Evolutionary conservation across 225 moss, liverwort and hornwort genomes (phyloP).

Genomic region (Takakia lepidozioides): DNA sequence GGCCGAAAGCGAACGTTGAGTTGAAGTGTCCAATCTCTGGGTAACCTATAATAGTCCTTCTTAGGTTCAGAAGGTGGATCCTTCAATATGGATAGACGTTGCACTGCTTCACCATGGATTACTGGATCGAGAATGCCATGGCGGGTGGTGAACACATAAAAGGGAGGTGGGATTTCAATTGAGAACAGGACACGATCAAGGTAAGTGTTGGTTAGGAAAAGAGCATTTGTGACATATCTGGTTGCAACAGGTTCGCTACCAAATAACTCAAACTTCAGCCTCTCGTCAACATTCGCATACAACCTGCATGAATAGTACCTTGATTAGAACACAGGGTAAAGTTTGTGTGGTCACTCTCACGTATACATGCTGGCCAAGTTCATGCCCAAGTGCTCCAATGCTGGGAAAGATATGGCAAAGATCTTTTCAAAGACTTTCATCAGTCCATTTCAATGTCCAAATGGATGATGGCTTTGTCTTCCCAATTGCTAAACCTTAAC

Average conservation of each 20-base stretch:
- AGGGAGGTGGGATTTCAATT: slow-evolving; percentile 19
- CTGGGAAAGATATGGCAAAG: no score
- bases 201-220: slow-evolving; percentile 34
- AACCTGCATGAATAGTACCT: slow-evolving; percentile 20
- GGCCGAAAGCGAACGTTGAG: slow-evolving; percentile 24
- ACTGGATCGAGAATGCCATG: slow-evolving; percentile 26
- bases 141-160: slow-evolving; percentile 9
- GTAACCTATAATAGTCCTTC: slow-evolving; percentile 21
- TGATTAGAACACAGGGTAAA: no score
- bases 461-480: no score
- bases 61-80: neutral
- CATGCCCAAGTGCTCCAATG: no score
- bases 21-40: slow-evolving; percentile 29
- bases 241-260: slow-evolving; percentile 12
- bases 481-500: no score
- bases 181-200: slow-evolving; percentile 26
- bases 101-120: neutral
- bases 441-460: no score
- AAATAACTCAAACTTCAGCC: slow-evolving; percentile 15
- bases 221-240: slow-evolving; percentile 21
- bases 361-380: no score
- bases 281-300: slow-evolving; percentile 20
- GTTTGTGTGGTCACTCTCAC: no score
- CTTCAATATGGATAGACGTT: slow-evolving; percentile 15
- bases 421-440: no score